Evolutionary conservation across 345 rosid genomes (phyloP).

Genomic region (Syzygium oleosum): DNA sequence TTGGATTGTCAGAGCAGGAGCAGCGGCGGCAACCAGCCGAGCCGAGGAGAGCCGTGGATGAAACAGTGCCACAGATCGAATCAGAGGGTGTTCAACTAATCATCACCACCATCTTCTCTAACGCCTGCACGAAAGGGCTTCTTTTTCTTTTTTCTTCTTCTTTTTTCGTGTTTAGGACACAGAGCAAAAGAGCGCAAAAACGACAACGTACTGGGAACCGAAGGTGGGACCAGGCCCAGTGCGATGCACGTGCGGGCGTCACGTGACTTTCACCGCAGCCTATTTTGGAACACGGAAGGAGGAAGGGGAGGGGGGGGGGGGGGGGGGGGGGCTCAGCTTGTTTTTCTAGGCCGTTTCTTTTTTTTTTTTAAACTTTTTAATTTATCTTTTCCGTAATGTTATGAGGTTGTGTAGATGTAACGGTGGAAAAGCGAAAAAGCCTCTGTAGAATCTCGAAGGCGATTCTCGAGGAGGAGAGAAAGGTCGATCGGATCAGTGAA

Average conservation of each 20-base stretch:
- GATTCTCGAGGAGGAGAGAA: not conserved
- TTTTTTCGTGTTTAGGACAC: too few relatives aligned
- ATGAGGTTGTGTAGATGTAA: not conserved
- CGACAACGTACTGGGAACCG: too few relatives aligned
- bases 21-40: not conserved
- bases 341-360: not conserved
- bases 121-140: not conserved
- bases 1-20: not conserved
- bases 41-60: constrained; percentile 7
- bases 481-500: not conserved
- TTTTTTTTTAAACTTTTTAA: not conserved
- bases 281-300: too few relatives aligned
- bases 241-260: not conserved
- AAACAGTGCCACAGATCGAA: constrained; percentile 1
- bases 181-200: too few relatives aligned
- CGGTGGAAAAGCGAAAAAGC: not conserved
- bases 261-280: not conserved
- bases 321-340: not conserved
- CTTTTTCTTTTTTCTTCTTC: not conserved
- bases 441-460: not conserved
- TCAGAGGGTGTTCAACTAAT: constrained; percentile 8
- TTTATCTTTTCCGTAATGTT: not conserved
- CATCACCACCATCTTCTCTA: too few relatives aligned
- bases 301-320: too few relatives aligned
- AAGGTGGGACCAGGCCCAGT: not conserved